These are phyloP conservation scores for Fusarium lateritium DNA, from an alignment of 2,329 filamentous ascomycete species.

Conservation along the genomic window DNA sequence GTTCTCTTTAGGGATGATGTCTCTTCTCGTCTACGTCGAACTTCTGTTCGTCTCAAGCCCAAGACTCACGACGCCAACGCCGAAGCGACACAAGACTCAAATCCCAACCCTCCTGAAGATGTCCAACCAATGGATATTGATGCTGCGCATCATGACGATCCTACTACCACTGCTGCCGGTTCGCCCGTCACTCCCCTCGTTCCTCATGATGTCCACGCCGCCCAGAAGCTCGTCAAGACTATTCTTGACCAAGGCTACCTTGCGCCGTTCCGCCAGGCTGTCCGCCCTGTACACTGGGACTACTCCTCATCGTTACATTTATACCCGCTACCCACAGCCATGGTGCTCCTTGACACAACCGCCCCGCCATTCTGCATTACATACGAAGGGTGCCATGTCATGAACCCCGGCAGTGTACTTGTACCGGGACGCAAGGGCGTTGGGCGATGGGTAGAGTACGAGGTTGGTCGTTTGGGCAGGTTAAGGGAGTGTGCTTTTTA, in stretches of 20 bases:
- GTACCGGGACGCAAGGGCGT: conserved; percentile 77
- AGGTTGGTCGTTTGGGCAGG: conserved; percentile 73
- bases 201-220: conserved; percentile 69
- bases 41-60: conserved; percentile 78
- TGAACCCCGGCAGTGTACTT: conserved; percentile 89
- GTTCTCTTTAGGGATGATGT: conserved; percentile 91
- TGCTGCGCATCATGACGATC: conserved; percentile 43
- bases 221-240: conserved; percentile 88
- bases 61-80: conserved; percentile 54
- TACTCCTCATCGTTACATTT: conserved; percentile 81
- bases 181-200: conserved; percentile 57
- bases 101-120: conserved; percentile 32
- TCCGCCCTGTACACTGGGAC: conserved; percentile 92
- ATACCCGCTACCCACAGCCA: conserved; percentile 88
- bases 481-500: conserved; percentile 75
- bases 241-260: conserved; percentile 92
- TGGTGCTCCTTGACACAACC: conserved; percentile 87
- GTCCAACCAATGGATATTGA: conserved; percentile 60
- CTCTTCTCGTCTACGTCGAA: conserved; percentile 81
- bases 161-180: conserved; percentile 30
- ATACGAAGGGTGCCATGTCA: conserved; percentile 95
- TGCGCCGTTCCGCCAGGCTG: conserved; percentile 85
- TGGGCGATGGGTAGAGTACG: conserved; percentile 91
- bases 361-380: conserved; percentile 87
- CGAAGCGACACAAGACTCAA: conserved; percentile 45